Conservation (phyloP, 495 filamentous ascomycete species). For the Neurospora sp. region DNA sequence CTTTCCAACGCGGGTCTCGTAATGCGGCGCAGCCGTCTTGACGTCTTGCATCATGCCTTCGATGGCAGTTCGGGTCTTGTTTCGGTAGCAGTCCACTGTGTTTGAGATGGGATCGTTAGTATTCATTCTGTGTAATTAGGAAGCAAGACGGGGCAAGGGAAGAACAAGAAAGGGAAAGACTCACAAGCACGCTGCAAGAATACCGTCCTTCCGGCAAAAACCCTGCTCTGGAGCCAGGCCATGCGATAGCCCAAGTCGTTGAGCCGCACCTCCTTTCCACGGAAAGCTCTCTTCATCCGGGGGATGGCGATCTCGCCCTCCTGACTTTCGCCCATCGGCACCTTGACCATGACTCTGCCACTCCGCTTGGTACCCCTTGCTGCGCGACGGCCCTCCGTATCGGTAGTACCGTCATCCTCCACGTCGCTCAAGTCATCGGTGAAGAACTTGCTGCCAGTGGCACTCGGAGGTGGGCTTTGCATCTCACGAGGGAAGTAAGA, state of each 20-base stretch:
- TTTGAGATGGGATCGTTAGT: neutral
- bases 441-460: slow-evolving; percentile 57
- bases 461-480: slow-evolving; percentile 62
- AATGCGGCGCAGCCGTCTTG: slow-evolving; percentile 62
- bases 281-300: slow-evolving; percentile 50
- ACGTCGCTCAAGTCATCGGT: slow-evolving; percentile 41
- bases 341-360: slow-evolving; percentile 32
- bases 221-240: slow-evolving; percentile 86
- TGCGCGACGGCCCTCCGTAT: slow-evolving; percentile 35
- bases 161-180: slow-evolving; percentile 26
- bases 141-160: neutral
- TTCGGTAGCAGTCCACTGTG: slow-evolving; percentile 86
- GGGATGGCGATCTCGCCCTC: slow-evolving; percentile 66
- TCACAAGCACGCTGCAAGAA: slow-evolving; percentile 90
- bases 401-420: slow-evolving; percentile 47
- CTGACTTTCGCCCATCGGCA: slow-evolving; percentile 56
- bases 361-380: slow-evolving; percentile 13
- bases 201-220: slow-evolving; percentile 71
- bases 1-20: slow-evolving; percentile 84
- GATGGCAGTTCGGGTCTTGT: slow-evolving; percentile 80
- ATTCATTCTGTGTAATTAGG: neutral
- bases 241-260: slow-evolving; percentile 93
- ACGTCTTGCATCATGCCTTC: slow-evolving; percentile 63
- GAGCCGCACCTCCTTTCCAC: slow-evolving; percentile 69
- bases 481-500: slow-evolving; percentile 83